Percentiles rank a stretch among this genome's conserved stretches.
Conservation (phyloP, 192 early-diverging fungal genomes). For the Tieghemiomyces parasiticus region DNA sequence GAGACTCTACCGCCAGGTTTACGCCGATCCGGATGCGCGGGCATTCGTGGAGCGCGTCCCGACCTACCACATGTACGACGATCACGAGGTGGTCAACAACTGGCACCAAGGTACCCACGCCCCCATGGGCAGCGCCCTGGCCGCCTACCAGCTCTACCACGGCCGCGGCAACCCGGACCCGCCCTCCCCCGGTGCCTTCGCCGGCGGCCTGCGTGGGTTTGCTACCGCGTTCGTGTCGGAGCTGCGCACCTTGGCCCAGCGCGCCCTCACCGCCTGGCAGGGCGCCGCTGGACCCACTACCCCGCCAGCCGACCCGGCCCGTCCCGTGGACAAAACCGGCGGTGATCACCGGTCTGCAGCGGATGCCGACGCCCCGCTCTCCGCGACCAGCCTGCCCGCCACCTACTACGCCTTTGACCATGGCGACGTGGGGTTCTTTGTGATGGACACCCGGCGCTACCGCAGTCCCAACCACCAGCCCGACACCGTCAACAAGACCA, state of each 20-base stretch:
- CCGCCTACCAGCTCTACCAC: conserved; percentile 29
- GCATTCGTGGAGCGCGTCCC: conserved; percentile 21
- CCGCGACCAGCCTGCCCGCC: conserved; percentile 10
- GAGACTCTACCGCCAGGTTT: conserved; percentile 28
- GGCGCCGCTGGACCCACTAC: no score
- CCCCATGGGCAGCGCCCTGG: conserved; percentile 25
- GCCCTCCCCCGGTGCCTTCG: not conserved
- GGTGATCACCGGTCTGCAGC: not conserved
- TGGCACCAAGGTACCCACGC: conserved; percentile 22
- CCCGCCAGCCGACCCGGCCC: not conserved
- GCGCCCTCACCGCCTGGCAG: not conserved
- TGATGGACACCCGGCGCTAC: conserved; percentile 32
- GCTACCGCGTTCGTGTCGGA: not conserved
- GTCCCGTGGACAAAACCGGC: not conserved
- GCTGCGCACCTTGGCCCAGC: not conserved
- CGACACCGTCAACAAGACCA: conserved; percentile 11
- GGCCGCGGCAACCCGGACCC: conserved; percentile 21
- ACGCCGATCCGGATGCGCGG: conserved; percentile 19
- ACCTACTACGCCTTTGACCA: conserved; percentile 29
- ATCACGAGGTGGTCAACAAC: conserved; percentile 37
- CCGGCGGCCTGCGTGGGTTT: not conserved
- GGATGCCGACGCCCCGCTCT: not conserved
- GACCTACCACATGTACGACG: conserved; percentile 31
- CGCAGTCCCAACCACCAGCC: conserved; percentile 19
- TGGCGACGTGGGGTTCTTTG: conserved; percentile 30